Base-by-base conservation (phyloP, 139 green algal species). In the Diplosphaera chodatii region DNA sequence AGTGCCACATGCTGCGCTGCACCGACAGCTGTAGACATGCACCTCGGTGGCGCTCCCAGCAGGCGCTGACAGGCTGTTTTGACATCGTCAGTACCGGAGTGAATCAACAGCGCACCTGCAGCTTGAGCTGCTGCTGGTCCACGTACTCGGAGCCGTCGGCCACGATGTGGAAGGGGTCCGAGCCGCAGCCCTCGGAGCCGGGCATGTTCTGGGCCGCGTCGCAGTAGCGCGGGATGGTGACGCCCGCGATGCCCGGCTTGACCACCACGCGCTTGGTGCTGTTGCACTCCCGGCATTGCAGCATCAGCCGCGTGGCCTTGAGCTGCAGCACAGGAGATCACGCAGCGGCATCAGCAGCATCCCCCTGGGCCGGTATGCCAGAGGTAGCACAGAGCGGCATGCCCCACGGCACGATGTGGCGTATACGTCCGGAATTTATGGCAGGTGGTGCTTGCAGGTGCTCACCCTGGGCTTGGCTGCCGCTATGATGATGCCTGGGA, bases 111-210 rank as follows among this genome's bases (percentile, higher is more conserved):
- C 27, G 8, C 59, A 90, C 86, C 85, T 93, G 86, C 28, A 98
- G 89, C 84, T 99, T 99, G 40, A 99, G 84, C 48, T 86, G 94
- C 83, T 99, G 96, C 84, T 97, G 91, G 85, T 99, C 96, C 32
- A 97, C 85, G 75, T 92, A 99, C 64, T 81, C 74, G 55, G 74
- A 86, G 28, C 74, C 76, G 71, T 95, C 83, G 1, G 91, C 80
- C 65, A 99, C 71, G 28, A 97, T 80, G 16, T 90, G 76, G 74
- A 85, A 99, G 25, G 92, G 86, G 74, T 97, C 90, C 32, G 85
- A 37, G 2, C 83, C 77, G 80, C 95, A 99, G 30, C 56, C 73
- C 31, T 79, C 32, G 21, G 63, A 32, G 41, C 41, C 74, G 4
- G 64, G 40, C 31, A 66, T 63, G 13, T 22, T 29, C 55, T 67